Base-by-base conservation (phyloP, 2,329 filamentous ascomycete species). In the Trichoderma simmonsii region DNA sequence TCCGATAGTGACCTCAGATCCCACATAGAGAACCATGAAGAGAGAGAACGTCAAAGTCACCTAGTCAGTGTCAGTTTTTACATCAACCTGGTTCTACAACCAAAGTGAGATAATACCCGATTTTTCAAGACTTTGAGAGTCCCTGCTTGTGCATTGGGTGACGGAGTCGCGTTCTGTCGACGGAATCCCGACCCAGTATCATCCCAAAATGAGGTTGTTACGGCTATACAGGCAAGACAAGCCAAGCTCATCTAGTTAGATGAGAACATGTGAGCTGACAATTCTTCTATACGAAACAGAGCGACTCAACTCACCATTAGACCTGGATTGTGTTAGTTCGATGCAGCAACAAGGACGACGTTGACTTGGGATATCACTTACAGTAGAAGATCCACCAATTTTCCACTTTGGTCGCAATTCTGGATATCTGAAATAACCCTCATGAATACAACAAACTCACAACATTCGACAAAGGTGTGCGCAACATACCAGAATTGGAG, bases 21-120 rank as follows among this genome's bases (percentile, higher is more conserved):
- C 93, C 0, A 94, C 91, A 77, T 96, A 95, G 39, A 89, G 88
- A 9, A 96, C 86, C 32, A 95, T 83, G 80, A 95, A 96, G 3
- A 51, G 51, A 3, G 71, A 69, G 4, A 72, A 51, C 3, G 60
- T 69, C 18, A 72, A 24, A n/a, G 71, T 72, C n/a, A 72, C 64
- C 70, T 72, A 57, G 21, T 28, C 6, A 6, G 7, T 11, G 11
- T 72, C 21, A 72, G 63, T 24, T 24, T 14, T 14, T 24, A 14
- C 48, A 24, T 54, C 21, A 54, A 24, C 21, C 21, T 24, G 11
- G 48, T 24, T 24, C 11, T 14, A 11, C 48, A 24, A 54, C 9
- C 48, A 12, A 54, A 24, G 48, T 24, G 36, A 6, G 5, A 30
- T 21, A 14, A 24, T 51, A 72, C 71, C 65, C 62, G 43, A 26